Percentiles rank a stretch among this genome's conserved stretches.
Conservation (phyloP, 164 flowering plant species). For the Houttuynia cordata region DNA sequence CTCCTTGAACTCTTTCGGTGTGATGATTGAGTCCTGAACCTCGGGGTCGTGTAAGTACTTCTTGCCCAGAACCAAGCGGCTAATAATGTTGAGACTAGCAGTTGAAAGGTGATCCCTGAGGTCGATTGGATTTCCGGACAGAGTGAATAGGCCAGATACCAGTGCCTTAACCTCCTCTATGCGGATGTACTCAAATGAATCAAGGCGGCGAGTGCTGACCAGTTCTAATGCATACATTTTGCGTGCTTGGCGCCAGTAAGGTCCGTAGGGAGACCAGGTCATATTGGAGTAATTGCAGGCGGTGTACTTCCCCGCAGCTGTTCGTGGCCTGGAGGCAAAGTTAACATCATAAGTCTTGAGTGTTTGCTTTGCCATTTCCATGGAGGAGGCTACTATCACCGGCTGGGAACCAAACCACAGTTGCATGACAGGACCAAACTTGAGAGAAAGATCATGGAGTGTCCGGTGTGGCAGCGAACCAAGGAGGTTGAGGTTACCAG, state of each 20-base stretch:
- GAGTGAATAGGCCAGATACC: conserved; percentile 1
- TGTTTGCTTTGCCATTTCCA: conserved; percentile 6
- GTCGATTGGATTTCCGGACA: conserved; percentile 6
- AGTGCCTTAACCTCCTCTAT: conserved; percentile 15
- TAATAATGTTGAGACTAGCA: conserved; percentile 13
- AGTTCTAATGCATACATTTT: conserved; percentile 55
- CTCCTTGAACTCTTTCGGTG: conserved; percentile 22
- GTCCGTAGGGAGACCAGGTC: conserved; percentile 66
- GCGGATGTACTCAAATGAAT: conserved; percentile 20
- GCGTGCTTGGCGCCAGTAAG: conserved; percentile 73
- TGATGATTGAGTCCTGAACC: background rate
- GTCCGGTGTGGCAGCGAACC: too few species aligned
- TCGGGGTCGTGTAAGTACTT: conserved; percentile 11
- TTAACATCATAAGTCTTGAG: conserved; percentile 53
- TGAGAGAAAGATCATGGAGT: too few species aligned
- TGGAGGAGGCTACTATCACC: too few species aligned
- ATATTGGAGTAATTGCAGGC: conserved; percentile 60
- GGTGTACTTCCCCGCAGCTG: conserved; percentile 60
- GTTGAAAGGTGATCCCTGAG: conserved; percentile 15
- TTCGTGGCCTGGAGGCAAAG: conserved; percentile 49
- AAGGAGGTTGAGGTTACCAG: too few species aligned
- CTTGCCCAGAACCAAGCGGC: conserved; percentile 24
- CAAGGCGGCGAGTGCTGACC: conserved; percentile 31
- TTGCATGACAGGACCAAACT: too few species aligned
- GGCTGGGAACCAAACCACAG: too few species aligned